Conservation (phyloP, 352 stramenopile species). For the Globisporangium middletonii region DNA sequence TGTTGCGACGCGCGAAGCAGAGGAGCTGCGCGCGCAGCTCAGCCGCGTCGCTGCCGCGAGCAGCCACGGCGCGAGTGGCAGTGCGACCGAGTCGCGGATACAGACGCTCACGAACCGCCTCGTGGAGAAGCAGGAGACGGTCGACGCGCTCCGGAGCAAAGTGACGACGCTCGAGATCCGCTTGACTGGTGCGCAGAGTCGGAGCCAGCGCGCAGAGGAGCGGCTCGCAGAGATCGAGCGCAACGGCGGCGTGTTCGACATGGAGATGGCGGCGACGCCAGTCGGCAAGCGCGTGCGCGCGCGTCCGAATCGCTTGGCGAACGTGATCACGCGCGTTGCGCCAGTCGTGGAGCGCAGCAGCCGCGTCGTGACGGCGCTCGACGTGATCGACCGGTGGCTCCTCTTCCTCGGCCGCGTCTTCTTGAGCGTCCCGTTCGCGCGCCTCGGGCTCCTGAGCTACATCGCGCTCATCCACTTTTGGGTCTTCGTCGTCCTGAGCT, state of each 20-base stretch:
- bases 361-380: conserved; percentile 52
- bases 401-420: conserved; percentile 78
- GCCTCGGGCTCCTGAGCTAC: conserved; percentile 71
- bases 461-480: conserved; percentile 78
- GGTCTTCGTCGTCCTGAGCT: conserved; percentile 83
- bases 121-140: conserved; percentile 78
- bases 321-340: conserved; percentile 54
- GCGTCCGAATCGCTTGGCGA: conserved; percentile 58
- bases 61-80: conserved; percentile 14
- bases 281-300: conserved; percentile 34
- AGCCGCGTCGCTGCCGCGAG: conserved; percentile 13
- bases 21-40: conserved; percentile 43
- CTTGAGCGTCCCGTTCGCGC: conserved; percentile 63
- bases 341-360: conserved; percentile 67
- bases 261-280: conserved; percentile 50
- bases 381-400: conserved; percentile 68
- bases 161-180: conserved; percentile 69
- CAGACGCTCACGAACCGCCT: conserved; percentile 74
- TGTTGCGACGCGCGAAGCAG: conserved; percentile 29
- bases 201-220: conserved; percentile 43
- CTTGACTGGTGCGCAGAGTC: conserved; percentile 44
- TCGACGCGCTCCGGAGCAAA: conserved; percentile 61
- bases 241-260: conserved; percentile 53
- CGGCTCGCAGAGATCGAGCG: conserved; percentile 57
- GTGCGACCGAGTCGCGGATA: conserved; percentile 52